Percentiles rank a stretch among this genome's conserved stretches.
Conservation (phyloP, 148 eudicot species). For the Beta vulgaris region DNA sequence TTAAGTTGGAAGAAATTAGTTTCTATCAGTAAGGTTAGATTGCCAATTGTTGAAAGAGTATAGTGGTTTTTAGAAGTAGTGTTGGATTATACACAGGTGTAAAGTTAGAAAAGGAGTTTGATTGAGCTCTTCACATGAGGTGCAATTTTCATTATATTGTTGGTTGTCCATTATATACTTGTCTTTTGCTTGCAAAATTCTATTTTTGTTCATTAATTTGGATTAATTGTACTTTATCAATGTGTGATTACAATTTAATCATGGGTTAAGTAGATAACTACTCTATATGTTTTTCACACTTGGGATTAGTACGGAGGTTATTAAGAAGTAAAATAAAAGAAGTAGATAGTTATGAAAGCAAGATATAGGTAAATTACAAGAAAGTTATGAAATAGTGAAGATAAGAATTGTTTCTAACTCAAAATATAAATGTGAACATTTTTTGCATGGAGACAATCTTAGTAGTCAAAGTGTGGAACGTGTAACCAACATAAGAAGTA, state of each 20-base stretch:
- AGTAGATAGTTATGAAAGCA: too few relatives aligned
- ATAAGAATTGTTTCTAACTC: too few relatives aligned
- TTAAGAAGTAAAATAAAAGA: too few relatives aligned
- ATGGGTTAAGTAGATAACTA: not conserved
- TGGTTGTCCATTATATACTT: constrained; percentile 1
- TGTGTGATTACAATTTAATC: not conserved
- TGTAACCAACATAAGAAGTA: too few relatives aligned
- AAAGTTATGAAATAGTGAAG: too few relatives aligned
- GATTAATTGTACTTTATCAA: not conserved
- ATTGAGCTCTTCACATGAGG: constrained; percentile 13
- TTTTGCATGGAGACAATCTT: too few relatives aligned
- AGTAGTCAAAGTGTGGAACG: too few relatives aligned
- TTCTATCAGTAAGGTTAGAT: not conserved
- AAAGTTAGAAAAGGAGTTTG: constrained; percentile 10
- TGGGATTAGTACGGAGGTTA: too few relatives aligned
- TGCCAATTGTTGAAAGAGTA: constrained; percentile 2
- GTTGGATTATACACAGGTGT: constrained; percentile 20
- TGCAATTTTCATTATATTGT: not conserved
- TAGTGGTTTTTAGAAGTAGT: not conserved
- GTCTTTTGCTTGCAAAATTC: not conserved
- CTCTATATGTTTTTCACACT: not conserved
- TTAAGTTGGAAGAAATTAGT: constrained; percentile 1
- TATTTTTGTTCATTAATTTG: not conserved
- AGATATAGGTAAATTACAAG: too few relatives aligned
- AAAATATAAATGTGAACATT: too few relatives aligned